Base-by-base conservation (phyloP, 495 filamentous ascomycete genomes). In the Sporormia fimetaria region DNA sequence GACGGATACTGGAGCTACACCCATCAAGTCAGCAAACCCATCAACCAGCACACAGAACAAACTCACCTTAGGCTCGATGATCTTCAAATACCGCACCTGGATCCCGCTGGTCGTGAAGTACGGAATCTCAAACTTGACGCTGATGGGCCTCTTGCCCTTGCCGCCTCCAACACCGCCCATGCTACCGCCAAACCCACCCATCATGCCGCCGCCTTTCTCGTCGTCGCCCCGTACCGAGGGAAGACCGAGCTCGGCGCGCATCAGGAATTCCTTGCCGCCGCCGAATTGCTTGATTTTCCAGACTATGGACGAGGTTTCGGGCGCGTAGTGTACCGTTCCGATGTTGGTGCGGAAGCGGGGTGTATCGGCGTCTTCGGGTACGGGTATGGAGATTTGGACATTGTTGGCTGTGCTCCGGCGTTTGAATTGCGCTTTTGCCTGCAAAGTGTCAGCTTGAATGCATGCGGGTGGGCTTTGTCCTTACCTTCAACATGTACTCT, bases 231-330 rank as follows among this genome's bases (percentile, higher is more conserved):
- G 82, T 23, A 99, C 92, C 26, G 82, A 90, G 0, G 92, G 90
- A 11, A 96, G 66, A 9, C 87, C 87, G 11, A 99, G 72, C 63
- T 99, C 92, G n/a, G 92, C 92, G 31, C 90, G 80, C 92, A 99
- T 99, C 50, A 99, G 74, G 61, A 99, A 99, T 57, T 99, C 92
- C 64, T 99, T 99, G 47, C 80, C 78, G 36, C 92, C 92, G 5
- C 90, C 92, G 58, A 99, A 99, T 55, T 99, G 92, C 71, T 99
- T 99, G 67, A 99, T 99, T 70, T 96, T 96, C 92, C 92, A 99
- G 47, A 99, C 78, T 46, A 99, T 99, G 22, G 92, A 87, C 28
- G 84, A 88, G 56, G 93, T 85, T 61, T 99, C 92, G 6, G 92
- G 92, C 8, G 88, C 88, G 60, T 99, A 99, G 63, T 96, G 90